Conservation (phyloP, 2,329 filamentous ascomycete species). For the Aspergillus ustus region DNA sequence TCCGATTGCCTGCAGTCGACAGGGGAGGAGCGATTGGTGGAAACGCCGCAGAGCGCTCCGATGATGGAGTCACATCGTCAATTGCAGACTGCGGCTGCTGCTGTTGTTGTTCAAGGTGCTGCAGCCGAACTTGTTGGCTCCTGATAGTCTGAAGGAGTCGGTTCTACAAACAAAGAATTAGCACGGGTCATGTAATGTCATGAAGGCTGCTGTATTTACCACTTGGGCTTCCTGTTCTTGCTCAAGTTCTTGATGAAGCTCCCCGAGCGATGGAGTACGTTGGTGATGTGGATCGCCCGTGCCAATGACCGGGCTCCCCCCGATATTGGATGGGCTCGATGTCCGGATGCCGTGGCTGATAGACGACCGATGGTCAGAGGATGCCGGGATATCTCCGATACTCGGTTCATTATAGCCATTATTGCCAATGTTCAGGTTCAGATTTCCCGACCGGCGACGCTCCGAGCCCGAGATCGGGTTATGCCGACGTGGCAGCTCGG, state of each 20-base stretch:
- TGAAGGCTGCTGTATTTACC: conserved; percentile 34
- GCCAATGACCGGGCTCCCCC: conserved; percentile 46
- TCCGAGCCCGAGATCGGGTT: conserved; percentile 46
- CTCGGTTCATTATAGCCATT: conserved; percentile 27
- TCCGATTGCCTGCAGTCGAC: conserved; percentile 35
- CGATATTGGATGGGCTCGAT: conserved; percentile 49
- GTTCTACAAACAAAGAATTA: conserved; percentile 41
- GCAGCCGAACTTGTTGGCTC: conserved; percentile 51
- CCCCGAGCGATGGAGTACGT: conserved; percentile 52
- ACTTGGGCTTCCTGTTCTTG: conserved; percentile 58
- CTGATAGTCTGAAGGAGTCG: conserved; percentile 56
- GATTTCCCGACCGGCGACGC: conserved; percentile 48
- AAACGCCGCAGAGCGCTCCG: conserved; percentile 48
- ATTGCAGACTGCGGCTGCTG: conserved; percentile 40
- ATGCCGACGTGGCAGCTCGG: conserved; percentile 59
- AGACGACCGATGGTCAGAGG: conserved; percentile 45
- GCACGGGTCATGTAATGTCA: conserved; percentile 7
- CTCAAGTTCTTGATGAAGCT: conserved; percentile 56
- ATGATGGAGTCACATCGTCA: conserved; percentile 50
- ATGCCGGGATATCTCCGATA: conserved; percentile 38
- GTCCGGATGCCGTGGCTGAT: conserved; percentile 45
- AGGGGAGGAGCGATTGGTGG: conserved; percentile 36
- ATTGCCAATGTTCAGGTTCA: conserved; percentile 43
- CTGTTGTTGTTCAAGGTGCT: conserved; percentile 44
- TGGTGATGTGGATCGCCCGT: conserved; percentile 55